These are phyloP conservation scores for Galeopsis tetrahit DNA, from an alignment of 257 asterid genomes.

Conservation along the genomic window DNA sequence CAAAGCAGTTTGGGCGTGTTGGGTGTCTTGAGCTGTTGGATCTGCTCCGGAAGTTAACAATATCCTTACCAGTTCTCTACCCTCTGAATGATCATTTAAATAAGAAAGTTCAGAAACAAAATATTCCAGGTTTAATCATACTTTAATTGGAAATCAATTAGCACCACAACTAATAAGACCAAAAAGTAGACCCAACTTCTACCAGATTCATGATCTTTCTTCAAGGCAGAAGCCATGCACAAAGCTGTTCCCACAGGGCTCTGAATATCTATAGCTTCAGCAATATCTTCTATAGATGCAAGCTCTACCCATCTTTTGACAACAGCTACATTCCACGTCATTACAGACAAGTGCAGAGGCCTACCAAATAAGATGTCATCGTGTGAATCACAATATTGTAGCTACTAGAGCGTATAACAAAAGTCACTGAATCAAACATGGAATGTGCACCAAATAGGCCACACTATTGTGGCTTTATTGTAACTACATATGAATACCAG, in stretches of 20 bases:
- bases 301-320: slow-evolving; percentile 95
- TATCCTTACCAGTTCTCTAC: slow-evolving; percentile 82
- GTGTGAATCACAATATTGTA: slow-evolving; percentile 15
- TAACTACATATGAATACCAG: slow-evolving; percentile 1
- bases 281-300: slow-evolving; percentile 73
- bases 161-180: slow-evolving; percentile 10
- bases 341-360: slow-evolving; percentile 89
- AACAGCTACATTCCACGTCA: slow-evolving; percentile 92
- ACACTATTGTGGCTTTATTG: slow-evolving; percentile 22
- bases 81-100: slow-evolving; percentile 55
- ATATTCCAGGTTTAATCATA: slow-evolving; percentile 15
- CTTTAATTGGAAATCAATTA: slow-evolving; percentile 29
- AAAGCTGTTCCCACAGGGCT: slow-evolving; percentile 89
- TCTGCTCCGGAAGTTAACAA: slow-evolving; percentile 94
- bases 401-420: slow-evolving; percentile 13
- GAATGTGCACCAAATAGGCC: slow-evolving; percentile 17
- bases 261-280: slow-evolving; percentile 86
- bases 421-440: slow-evolving; percentile 9
- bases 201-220: slow-evolving; percentile 96
- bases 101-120: slow-evolving; percentile 32
- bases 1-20: slow-evolving; percentile 89
- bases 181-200: slow-evolving; percentile 32
- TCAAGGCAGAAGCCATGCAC: slow-evolving; percentile 96
- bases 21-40: slow-evolving; percentile 85
- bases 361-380: slow-evolving; percentile 50